Conservation (phyloP, 139 green algal species). For the Diplosphaera chodatii region DNA sequence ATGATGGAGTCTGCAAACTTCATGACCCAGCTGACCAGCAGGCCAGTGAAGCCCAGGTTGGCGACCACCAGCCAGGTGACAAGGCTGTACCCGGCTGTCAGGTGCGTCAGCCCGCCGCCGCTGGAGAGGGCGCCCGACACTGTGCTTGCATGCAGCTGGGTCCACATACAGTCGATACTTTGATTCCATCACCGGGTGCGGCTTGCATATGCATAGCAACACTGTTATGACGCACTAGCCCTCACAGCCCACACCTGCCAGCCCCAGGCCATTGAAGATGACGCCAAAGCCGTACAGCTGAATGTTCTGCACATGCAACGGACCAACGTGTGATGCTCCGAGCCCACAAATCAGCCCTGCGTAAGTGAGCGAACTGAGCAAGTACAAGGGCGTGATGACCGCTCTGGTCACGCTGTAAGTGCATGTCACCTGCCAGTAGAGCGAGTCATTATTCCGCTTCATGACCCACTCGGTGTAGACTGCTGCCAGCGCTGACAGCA, state of each 20-base stretch:
- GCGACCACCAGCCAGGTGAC: constrained; percentile 50
- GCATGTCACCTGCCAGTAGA: constrained; percentile 41
- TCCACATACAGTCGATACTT: too few relatives aligned
- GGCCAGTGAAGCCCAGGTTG: constrained; percentile 46
- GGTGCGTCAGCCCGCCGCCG: constrained; percentile 3
- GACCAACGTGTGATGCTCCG: too few relatives aligned
- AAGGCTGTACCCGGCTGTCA: constrained; percentile 36
- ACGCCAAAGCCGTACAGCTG: constrained; percentile 57
- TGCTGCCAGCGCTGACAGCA: constrained; percentile 42
- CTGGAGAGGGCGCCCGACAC: neutral
- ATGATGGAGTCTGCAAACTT: constrained; percentile 69
- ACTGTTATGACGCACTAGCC: too few relatives aligned
- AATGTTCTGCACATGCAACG: constrained; percentile 43
- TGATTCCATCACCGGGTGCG: too few relatives aligned
- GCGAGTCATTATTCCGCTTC: constrained; percentile 52
- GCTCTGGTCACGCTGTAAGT: too few relatives aligned
- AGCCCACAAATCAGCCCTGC: too few relatives aligned
- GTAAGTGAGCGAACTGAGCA: too few relatives aligned
- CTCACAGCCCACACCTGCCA: too few relatives aligned
- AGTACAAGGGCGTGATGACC: too few relatives aligned
- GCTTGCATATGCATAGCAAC: too few relatives aligned
- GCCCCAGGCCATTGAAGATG: constrained; percentile 40
- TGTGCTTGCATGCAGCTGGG: neutral
- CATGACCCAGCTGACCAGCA: constrained; percentile 63
- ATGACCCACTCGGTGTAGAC: constrained; percentile 67